A percentile compares a stretch with the other conserved stretches of the same genome.
Evolutionary conservation across 1,139 yeast genomes (phyloP).

Genomic region (Nakaseomyces bracarensis): DNA sequence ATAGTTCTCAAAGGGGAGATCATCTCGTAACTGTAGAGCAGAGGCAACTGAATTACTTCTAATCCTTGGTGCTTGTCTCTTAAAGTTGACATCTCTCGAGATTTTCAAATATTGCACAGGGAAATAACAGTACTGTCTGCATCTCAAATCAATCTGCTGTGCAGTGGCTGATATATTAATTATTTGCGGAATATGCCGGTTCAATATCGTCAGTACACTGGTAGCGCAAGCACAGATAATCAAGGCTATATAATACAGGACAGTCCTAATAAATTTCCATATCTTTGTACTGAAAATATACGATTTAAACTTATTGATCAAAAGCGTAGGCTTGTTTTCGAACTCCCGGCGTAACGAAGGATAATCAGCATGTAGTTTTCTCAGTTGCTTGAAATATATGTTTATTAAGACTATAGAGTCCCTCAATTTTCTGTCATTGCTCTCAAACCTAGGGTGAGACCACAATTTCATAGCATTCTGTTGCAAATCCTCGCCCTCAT

Average conservation of each 20-base stretch:
- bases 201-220: constrained; percentile 34
- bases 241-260: constrained; percentile 15
- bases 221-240: constrained; percentile 32
- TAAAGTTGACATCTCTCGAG: constrained; percentile 29
- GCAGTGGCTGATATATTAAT: constrained; percentile 53
- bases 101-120: constrained; percentile 72
- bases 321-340: constrained; percentile 2
- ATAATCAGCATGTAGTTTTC: constrained; percentile 17
- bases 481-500: constrained; percentile 17
- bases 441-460: constrained; percentile 22
- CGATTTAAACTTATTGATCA: constrained; percentile 1
- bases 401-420: constrained; percentile 25
- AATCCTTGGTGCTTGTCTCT: constrained; percentile 33
- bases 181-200: constrained; percentile 31
- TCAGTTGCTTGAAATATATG: constrained; percentile 20
- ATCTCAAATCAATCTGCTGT: constrained; percentile 69
- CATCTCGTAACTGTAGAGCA: constrained; percentile 9
- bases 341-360: constrained; percentile 11
- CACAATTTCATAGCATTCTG: constrained; percentile 29
- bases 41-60: constrained; percentile 12
- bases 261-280: background rate
- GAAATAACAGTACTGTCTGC: constrained; percentile 69
- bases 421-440: constrained; percentile 15
- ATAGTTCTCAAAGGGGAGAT: constrained; percentile 31
- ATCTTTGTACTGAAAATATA: constrained; percentile 2